These are phyloP conservation scores for Hypoxylon sp. DNA, from an alignment of 2,329 filamentous ascomycete genomes.

Conservation along the genomic window DNA sequence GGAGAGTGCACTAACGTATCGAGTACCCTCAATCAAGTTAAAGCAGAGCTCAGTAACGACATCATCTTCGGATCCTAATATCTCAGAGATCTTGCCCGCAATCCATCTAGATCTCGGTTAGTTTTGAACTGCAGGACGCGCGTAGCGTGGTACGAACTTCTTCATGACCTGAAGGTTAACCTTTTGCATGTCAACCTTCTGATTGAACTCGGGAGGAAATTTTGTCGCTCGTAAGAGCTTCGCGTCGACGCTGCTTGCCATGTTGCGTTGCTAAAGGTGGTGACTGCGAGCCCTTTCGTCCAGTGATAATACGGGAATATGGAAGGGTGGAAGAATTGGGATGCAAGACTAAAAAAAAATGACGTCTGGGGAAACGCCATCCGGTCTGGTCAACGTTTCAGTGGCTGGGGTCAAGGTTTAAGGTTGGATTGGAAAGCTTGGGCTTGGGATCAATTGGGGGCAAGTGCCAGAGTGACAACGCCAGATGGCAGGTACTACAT, in stretches of 20 bases:
- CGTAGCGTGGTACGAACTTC: constrained; percentile 72
- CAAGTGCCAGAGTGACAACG: constrained; percentile 21
- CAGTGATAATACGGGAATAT: constrained; percentile 13
- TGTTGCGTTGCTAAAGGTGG: constrained; percentile 52
- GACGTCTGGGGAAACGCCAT: constrained; percentile 45
- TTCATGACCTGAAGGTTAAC: constrained; percentile 98
- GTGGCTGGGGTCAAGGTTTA: constrained; percentile 12
- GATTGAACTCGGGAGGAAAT: constrained; percentile 91
- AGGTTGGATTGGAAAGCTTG: constrained; percentile 25
- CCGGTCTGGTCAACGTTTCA: constrained; percentile 35
- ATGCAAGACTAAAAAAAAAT: constrained; percentile 40
- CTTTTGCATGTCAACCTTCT: constrained; percentile 97
- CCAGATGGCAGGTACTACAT: no score
- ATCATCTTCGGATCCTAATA: constrained; percentile 93
- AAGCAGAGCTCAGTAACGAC: constrained; percentile 90
- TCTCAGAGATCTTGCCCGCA: constrained; percentile 85
- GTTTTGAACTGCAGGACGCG: constrained; percentile 17
- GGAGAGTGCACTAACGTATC: constrained; percentile 72
- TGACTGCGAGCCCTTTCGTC: constrained; percentile 7
- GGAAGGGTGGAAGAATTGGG: constrained; percentile 27
- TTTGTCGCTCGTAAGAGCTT: constrained; percentile 93
- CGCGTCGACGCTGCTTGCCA: constrained; percentile 88
- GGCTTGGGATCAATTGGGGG: constrained; percentile 13
- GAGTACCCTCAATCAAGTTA: constrained; percentile 77
- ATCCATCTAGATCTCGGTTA: constrained; percentile 79